phyloP scores from a whole-genome alignment of 1,139 yeast species.

The Zygoascus sp. region DNA sequence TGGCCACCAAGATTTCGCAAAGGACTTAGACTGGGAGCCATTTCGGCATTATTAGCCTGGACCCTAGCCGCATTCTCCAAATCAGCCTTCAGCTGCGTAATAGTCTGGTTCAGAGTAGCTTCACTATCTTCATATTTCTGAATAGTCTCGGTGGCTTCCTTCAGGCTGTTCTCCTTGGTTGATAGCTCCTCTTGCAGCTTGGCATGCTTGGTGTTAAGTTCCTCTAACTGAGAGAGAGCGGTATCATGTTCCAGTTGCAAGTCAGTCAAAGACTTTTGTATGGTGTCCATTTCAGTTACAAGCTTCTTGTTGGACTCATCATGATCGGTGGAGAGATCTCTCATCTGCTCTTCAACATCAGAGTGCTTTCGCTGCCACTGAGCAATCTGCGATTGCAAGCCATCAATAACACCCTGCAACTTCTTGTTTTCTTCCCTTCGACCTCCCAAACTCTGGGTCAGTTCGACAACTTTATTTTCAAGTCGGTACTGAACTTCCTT shows the following conservation, averaged over 20 bases:
- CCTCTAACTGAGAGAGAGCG: slow-evolving; percentile 60
- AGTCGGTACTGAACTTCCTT: slow-evolving; percentile 88
- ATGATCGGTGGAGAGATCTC: slow-evolving; percentile 46
- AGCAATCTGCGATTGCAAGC: slow-evolving; percentile 38
- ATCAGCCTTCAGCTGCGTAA: slow-evolving; percentile 65
- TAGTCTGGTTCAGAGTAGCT: slow-evolving; percentile 51
- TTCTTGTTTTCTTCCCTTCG: slow-evolving; percentile 78
- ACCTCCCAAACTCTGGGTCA: slow-evolving; percentile 76
- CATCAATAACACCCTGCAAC: slow-evolving; percentile 57
- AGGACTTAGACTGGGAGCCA: slow-evolving; percentile 29
- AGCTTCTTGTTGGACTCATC: slow-evolving; percentile 52
- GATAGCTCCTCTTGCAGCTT: slow-evolving; percentile 53
- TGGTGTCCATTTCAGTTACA: slow-evolving; percentile 48
- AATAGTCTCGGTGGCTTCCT: slow-evolving; percentile 28
- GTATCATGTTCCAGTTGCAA: slow-evolving; percentile 53
- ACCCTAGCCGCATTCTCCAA: slow-evolving; percentile 44
- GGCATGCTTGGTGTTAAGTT: slow-evolving; percentile 54
- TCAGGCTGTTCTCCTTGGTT: slow-evolving; percentile 56
- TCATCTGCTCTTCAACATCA: slow-evolving; percentile 28
- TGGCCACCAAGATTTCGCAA: slow-evolving; percentile 23
- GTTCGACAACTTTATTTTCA: slow-evolving; percentile 93
- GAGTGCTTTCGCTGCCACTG: slow-evolving; percentile 34
- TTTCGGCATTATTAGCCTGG: slow-evolving; percentile 29
- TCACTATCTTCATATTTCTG: slow-evolving; percentile 31
- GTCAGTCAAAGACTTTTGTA: slow-evolving; percentile 43